Conservation (phyloP, 352 stramenopile species). For the Blastocystis sp. region DNA sequence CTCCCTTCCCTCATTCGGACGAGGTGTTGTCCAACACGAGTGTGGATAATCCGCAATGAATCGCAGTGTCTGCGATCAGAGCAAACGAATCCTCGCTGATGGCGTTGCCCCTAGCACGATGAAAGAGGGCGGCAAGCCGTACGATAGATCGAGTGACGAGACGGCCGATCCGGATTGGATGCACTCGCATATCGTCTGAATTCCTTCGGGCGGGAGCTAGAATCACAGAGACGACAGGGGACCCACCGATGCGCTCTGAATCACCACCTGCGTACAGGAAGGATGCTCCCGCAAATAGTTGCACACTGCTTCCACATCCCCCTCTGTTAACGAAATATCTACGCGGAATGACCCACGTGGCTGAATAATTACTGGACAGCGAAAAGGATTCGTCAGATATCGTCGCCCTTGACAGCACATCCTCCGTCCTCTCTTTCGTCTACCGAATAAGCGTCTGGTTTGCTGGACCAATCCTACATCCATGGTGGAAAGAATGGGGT, state of each 20-base stretch:
- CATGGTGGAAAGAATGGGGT: too few species aligned
- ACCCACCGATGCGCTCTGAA: neutral
- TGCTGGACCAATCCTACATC: neutral
- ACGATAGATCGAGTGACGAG: constrained; percentile 35
- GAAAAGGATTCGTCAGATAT: neutral
- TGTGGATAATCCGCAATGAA: neutral
- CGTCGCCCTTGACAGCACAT: neutral
- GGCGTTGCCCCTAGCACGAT: neutral
- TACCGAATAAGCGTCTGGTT: neutral
- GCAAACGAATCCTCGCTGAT: neutral
- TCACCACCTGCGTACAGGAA: constrained; percentile 9
- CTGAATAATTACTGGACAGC: neutral
- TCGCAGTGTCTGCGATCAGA: neutral
- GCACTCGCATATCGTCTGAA: neutral
- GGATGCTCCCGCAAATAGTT: constrained; percentile 22
- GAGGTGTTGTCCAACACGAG: constrained; percentile 46
- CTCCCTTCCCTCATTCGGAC: neutral
- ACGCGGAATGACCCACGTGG: neutral
- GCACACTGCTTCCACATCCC: constrained; percentile 1
- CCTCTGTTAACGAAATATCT: constrained; percentile 22
- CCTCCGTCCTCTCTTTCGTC: neutral
- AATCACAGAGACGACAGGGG: too few species aligned
- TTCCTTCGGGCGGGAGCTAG: neutral
- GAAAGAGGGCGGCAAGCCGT: neutral
- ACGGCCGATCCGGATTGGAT: neutral